Base-by-base conservation (phyloP, 2,329 filamentous ascomycete genomes). In the Gyromitra esculenta region DNA sequence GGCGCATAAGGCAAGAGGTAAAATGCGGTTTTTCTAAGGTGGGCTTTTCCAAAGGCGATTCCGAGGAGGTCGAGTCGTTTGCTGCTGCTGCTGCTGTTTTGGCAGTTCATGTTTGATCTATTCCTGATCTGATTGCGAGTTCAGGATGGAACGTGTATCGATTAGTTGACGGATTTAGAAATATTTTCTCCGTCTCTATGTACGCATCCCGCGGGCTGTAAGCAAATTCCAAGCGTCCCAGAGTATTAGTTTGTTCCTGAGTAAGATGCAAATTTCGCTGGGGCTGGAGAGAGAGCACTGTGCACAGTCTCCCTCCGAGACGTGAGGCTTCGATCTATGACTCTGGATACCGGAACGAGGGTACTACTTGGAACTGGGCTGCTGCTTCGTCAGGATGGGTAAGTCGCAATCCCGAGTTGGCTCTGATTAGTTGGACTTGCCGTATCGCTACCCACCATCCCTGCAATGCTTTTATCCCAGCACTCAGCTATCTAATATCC, bases 381-480 rank as follows among this genome's bases (percentile, higher is more conserved):
- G 35, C 41, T 48, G 18, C n/a, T 48, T 48, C 39, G 57, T 48
- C 21, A 25, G 15, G 25, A 59, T 39, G 37, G n/a, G 54, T 15
- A 39, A 59, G 57, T 41, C 18, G 35, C n/a, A 52, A n/a, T 45
- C 8, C 11, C 7, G 50, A 31, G 21, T 67, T 15, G 15, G 15
- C 57, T 18, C 64, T 67, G 57, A 60, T 74, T 62, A 60, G 52
- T 41, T 67, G 62, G 18, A 18, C 62, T 52, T 52, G 13, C 39
- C 45, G 15, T 15, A 11, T 48, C 21, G 39, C 25, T 18, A 8
- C 50, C 35, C 56, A 31, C 25, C 25, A 31, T 31, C 56, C 56
- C 9, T 60, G 56, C 5, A 50, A 31, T 43, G 52, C 31, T 15
- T 65, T 67, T 73, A 73, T 66, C 70, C 70, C 59, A 45, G 5